These are phyloP conservation scores for Ambrosia artemisiifolia DNA, from an alignment of 129 eudicot species.

Conservation along the genomic window DNA sequence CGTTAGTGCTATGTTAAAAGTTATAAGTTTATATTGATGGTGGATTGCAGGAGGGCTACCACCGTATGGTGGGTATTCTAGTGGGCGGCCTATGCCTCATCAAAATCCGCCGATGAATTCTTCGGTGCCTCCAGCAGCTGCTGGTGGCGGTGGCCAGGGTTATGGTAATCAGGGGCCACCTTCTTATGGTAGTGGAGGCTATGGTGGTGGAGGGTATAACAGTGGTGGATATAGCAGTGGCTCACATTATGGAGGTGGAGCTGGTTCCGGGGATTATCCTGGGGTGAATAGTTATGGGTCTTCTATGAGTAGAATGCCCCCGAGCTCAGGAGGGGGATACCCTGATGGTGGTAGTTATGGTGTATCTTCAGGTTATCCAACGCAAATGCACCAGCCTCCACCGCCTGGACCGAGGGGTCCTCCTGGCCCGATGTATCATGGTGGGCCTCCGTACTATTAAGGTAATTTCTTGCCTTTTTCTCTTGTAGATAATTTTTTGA, in stretches of 20 bases:
- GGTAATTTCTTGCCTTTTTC: constrained; percentile 31
- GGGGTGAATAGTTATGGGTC: constrained; percentile 37
- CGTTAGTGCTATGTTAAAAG: background rate
- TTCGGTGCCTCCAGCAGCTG: constrained; percentile 20
- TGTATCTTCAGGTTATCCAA: constrained; percentile 38
- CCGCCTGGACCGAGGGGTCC: constrained; percentile 64
- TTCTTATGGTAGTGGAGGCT: constrained; percentile 26
- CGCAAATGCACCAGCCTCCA: constrained; percentile 49
- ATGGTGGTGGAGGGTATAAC: constrained; percentile 29
- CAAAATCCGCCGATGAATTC: constrained; percentile 40
- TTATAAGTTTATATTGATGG: background rate
- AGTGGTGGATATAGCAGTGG: constrained; percentile 47
- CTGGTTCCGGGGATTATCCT: constrained; percentile 43
- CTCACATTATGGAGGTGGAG: constrained; percentile 44
- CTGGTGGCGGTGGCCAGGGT: constrained; percentile 46
- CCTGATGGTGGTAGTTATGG: constrained; percentile 65
- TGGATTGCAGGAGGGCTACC: constrained; percentile 27
- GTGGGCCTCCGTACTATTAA: constrained; percentile 74
- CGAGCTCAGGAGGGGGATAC: constrained; percentile 52
- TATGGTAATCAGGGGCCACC: constrained; percentile 49
- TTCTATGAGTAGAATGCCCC: constrained; percentile 53
- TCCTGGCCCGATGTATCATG: constrained; percentile 61
- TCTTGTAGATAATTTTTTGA: background rate
- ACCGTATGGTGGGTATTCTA: constrained; percentile 32
- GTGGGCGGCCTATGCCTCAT: constrained; percentile 41